Percentiles rank a stretch among this genome's conserved stretches.
Evolutionary conservation across 202 grass and related monocot genomes (phyloP).

Genomic region (Musa balbisiana): DNA sequence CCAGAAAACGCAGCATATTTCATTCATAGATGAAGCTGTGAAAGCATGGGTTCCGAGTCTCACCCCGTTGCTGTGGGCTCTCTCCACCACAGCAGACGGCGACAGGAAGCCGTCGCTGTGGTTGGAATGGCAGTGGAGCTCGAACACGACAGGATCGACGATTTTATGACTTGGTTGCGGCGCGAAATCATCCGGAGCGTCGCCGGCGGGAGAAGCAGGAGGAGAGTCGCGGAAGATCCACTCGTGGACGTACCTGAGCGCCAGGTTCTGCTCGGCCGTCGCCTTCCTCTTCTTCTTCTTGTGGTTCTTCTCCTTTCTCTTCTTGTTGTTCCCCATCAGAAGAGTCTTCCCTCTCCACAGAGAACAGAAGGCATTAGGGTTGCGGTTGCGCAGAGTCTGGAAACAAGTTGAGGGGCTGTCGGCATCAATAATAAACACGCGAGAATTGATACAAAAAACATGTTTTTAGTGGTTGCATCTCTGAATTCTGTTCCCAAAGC

Average conservation of each 20-base stretch:
- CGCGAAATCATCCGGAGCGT: background rate
- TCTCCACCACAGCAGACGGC: slow-evolving; percentile 49
- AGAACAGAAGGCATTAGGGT: no score
- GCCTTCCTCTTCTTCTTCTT: slow-evolving; percentile 1
- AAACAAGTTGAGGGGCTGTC: no score
- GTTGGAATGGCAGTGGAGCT: slow-evolving; percentile 60
- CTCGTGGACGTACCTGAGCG: slow-evolving; percentile 5
- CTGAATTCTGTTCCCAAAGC: no score
- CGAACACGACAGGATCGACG: slow-evolving; percentile 37
- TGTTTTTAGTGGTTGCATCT: no score
- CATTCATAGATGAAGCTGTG: background rate
- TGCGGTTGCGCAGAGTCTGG: no score
- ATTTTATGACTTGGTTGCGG: background rate
- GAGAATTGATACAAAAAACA: no score
- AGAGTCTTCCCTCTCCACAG: no score
- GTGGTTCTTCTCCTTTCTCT: background rate
- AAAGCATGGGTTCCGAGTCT: background rate
- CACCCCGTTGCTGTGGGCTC: slow-evolving; percentile 62
- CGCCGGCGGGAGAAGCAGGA: background rate
- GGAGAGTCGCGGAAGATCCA: slow-evolving; percentile 1
- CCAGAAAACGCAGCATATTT: background rate
- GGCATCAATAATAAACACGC: no score
- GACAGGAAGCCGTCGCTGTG: slow-evolving; percentile 69
- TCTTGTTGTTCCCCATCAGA: slow-evolving; percentile 12
- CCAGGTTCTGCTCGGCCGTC: background rate